Evolutionary conservation across 345 rosid species (phyloP).

Genomic region (Laguncularia racemosa): DNA sequence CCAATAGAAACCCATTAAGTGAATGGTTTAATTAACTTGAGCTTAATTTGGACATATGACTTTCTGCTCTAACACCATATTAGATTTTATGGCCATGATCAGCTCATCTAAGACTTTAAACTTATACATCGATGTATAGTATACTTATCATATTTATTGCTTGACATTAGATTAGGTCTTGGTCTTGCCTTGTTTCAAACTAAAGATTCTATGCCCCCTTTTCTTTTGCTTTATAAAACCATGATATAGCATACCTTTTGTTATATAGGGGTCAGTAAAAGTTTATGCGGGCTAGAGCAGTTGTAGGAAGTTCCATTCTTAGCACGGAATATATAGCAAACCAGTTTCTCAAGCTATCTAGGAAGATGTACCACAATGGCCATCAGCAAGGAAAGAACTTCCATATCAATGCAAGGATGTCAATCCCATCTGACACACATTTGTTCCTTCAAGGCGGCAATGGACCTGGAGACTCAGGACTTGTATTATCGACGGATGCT

Average conservation of each 20-base stretch:
- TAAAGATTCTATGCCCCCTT: slow-evolving; percentile 4
- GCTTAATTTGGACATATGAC: no score
- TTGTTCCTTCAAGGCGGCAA: slow-evolving; percentile 77
- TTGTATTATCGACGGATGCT: slow-evolving; percentile 28
- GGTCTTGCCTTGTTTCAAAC: no score
- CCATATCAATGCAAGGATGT: slow-evolving; percentile 61
- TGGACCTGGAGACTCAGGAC: slow-evolving; percentile 87
- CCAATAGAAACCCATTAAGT: no score
- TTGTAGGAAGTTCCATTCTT: not conserved
- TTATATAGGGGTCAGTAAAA: not conserved
- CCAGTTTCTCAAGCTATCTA: not conserved
- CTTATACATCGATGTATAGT: no score
- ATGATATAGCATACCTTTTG: slow-evolving; percentile 1
- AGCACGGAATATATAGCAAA: slow-evolving; percentile 2
- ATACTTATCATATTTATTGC: no score
- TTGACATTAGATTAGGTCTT: not conserved
- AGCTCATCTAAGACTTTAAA: slow-evolving; percentile 8
- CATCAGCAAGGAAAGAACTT: slow-evolving; percentile 74
- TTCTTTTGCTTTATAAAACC: slow-evolving; percentile 33
- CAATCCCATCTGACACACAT: slow-evolving; percentile 54
- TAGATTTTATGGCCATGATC: slow-evolving; percentile 37
- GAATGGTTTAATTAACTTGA: no score
- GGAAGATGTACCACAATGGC: slow-evolving; percentile 68
- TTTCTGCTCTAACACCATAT: slow-evolving; percentile 2
- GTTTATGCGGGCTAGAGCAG: not conserved